phyloP scores from a whole-genome alignment of 2,329 filamentous ascomycete genomes.

The Fusarium hainanense region DNA sequence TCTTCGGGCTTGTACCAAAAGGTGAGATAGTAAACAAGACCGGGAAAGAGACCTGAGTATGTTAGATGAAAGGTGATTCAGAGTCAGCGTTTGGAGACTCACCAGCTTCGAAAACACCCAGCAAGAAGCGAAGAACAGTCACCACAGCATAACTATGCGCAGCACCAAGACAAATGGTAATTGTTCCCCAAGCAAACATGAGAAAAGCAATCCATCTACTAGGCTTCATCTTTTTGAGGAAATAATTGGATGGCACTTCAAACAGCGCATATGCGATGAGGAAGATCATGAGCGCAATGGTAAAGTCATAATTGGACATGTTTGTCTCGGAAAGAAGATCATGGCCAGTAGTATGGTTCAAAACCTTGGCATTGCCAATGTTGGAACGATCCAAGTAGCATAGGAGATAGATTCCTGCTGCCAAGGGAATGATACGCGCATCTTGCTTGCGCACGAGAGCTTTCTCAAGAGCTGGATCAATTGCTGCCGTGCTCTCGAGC shows the following conservation, averaged over 20 bases:
- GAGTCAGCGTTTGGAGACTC: background rate
- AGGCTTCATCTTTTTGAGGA: conserved; percentile 60
- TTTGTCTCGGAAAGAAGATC: conserved; percentile 58
- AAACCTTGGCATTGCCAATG: conserved; percentile 56
- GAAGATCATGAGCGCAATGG: conserved; percentile 57
- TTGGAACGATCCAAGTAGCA: conserved; percentile 65
- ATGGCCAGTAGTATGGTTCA: conserved; percentile 50
- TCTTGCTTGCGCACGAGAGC: conserved; percentile 35
- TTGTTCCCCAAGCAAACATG: conserved; percentile 49
- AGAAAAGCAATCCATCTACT: conserved; percentile 57
- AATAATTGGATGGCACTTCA: conserved; percentile 57
- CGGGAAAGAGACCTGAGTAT: conserved; percentile 53
- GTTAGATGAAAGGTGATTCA: background rate
- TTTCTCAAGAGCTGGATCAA: conserved; percentile 24
- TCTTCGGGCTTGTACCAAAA: conserved; percentile 79
- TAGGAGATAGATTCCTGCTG: conserved; percentile 49
- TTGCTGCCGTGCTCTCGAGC: conserved; percentile 2
- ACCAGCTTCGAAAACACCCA: conserved; percentile 49
- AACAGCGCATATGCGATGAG: conserved; percentile 67
- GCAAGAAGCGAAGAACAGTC: conserved; percentile 46
- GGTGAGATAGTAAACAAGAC: conserved; percentile 59
- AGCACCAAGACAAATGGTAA: conserved; percentile 57
- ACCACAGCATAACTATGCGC: conserved; percentile 50
- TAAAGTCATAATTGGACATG: conserved; percentile 63
- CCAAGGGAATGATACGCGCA: conserved; percentile 37